Conservation (phyloP, 495 filamentous ascomycete species). For the Antarctomyces pellizariae region DNA sequence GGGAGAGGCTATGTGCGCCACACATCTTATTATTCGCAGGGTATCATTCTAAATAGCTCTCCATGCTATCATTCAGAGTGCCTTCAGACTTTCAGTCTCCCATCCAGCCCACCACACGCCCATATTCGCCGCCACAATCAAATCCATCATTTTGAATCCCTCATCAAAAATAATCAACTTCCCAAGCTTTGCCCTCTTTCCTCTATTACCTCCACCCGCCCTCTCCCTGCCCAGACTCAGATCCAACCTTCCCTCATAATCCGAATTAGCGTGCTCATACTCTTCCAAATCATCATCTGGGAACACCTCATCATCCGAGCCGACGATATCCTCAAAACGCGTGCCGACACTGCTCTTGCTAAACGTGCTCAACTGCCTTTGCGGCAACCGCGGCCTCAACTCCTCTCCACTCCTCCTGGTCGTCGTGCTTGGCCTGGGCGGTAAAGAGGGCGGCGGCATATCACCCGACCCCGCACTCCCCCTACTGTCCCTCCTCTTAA, state of each 20-base stretch:
- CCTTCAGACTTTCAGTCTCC: constrained; percentile 21
- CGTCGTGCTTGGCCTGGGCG: constrained; percentile 15
- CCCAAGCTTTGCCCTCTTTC: constrained; percentile 74
- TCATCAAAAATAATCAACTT: constrained; percentile 82
- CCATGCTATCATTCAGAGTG: too few species aligned
- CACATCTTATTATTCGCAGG: too few species aligned
- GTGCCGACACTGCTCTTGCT: too few species aligned
- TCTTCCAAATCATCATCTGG: too few species aligned
- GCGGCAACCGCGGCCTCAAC: constrained; percentile 4
- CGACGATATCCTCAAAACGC: too few species aligned
- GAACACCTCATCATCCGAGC: too few species aligned
- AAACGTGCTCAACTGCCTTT: too few species aligned
- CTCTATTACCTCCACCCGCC: constrained; percentile 58
- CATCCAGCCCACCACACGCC: constrained; percentile 84
- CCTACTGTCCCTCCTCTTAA: not conserved
- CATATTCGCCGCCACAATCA: constrained; percentile 77
- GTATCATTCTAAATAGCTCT: too few species aligned
- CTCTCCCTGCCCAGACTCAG: constrained; percentile 52
- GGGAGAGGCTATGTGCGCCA: too few species aligned
- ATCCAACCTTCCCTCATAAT: constrained; percentile 29
- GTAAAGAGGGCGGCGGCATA: too few species aligned
- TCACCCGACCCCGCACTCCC: not conserved
- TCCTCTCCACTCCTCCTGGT: constrained; percentile 11
- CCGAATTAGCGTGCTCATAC: not conserved
- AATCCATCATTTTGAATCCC: constrained; percentile 84